Conservation (phyloP, 306 rosid species). For the Begonia peltatifolia region DNA sequence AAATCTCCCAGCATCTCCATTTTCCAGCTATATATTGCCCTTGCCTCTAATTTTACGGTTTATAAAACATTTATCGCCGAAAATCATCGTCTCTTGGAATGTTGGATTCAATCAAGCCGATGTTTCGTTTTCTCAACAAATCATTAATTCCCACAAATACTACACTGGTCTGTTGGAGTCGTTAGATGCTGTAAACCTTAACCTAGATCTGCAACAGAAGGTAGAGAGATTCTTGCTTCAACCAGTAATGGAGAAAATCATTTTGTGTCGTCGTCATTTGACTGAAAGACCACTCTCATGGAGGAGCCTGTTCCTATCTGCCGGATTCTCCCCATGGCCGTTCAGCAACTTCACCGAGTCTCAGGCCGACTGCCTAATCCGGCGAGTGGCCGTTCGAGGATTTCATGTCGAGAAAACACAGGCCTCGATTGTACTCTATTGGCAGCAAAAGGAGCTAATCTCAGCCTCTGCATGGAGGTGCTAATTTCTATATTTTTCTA, state of each 20-base stretch:
- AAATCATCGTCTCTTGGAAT: slow-evolving; percentile 55
- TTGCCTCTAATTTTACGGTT: slow-evolving; percentile 52
- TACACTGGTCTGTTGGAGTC: slow-evolving; percentile 59
- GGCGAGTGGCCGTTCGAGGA: slow-evolving; percentile 59
- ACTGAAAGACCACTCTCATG: slow-evolving; percentile 41
- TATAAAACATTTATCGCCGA: slow-evolving; percentile 62
- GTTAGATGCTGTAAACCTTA: slow-evolving; percentile 54
- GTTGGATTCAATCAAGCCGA: slow-evolving; percentile 52
- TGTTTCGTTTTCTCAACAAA: slow-evolving; percentile 41
- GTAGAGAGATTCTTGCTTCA: slow-evolving; percentile 62
- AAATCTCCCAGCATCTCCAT: slow-evolving; percentile 47
- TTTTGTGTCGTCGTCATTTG: slow-evolving; percentile 24
- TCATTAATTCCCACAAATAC: slow-evolving; percentile 36
- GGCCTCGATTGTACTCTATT: slow-evolving; percentile 59
- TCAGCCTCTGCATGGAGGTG: slow-evolving; percentile 77
- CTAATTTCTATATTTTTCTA: slow-evolving; percentile 26
- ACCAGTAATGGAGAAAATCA: slow-evolving; percentile 59
- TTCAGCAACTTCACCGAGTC: slow-evolving; percentile 82
- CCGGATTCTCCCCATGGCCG: slow-evolving; percentile 60
- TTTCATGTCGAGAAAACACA: slow-evolving; percentile 66
- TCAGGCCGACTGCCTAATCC: slow-evolving; percentile 84
- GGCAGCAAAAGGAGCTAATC: slow-evolving; percentile 73
- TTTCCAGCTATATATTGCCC: slow-evolving; percentile 26
- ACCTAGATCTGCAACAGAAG: slow-evolving; percentile 49
- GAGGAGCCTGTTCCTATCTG: slow-evolving; percentile 38